Evolutionary conservation across 805 yeast genomes (phyloP).

Genomic region (Pachysolen tannophilus): DNA sequence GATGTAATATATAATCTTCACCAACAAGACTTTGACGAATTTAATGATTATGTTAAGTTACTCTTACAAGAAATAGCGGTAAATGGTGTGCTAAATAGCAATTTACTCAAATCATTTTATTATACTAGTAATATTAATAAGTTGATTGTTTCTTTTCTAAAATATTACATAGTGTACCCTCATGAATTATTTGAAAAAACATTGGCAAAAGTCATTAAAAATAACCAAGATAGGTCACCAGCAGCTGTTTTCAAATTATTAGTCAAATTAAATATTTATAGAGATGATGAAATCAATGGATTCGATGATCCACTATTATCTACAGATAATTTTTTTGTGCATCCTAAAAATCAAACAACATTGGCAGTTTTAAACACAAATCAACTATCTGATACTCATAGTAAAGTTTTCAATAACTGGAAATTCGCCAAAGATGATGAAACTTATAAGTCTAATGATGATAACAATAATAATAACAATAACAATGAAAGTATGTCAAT

Average conservation of each 20-base stretch:
- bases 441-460: too few species aligned
- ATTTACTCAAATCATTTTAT: slow-evolving; percentile 12
- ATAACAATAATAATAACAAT: too few species aligned
- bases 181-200: slow-evolving; percentile 16
- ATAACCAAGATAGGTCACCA: slow-evolving; percentile 1
- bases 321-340: not conserved
- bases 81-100: slow-evolving; percentile 6
- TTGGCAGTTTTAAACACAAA: too few species aligned
- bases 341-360: too few species aligned
- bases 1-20: too few species aligned
- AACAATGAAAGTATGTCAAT: too few species aligned
- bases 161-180: slow-evolving; percentile 23
- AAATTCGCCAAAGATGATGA: too few species aligned
- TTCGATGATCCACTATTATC: slow-evolving; percentile 1
- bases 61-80: slow-evolving; percentile 13
- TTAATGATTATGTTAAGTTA: slow-evolving; percentile 16
- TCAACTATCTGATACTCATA: too few species aligned
- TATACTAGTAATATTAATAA: slow-evolving; percentile 10
- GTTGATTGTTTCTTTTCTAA: slow-evolving; percentile 16
- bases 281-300: too few species aligned
- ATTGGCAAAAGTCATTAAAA: slow-evolving; percentile 12
- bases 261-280: too few species aligned
- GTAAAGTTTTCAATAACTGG: too few species aligned
- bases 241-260: not conserved
- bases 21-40: slow-evolving; percentile 15